These are phyloP conservation scores for Dorcoceras hygrometricum DNA, from an alignment of 257 asterid genomes.

Conservation along the genomic window DNA sequence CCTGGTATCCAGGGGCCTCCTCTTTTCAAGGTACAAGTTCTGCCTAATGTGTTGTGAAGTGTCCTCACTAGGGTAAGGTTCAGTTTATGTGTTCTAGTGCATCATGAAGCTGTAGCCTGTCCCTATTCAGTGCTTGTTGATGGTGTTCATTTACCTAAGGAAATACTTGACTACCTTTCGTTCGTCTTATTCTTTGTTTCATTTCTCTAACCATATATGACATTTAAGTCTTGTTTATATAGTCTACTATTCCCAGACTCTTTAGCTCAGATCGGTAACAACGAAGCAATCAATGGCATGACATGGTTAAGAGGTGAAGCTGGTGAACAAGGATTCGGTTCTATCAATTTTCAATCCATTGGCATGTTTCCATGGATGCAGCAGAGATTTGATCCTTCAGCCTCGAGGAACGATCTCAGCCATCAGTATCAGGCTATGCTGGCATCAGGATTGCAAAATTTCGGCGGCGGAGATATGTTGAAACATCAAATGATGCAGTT, in stretches of 20 bases:
- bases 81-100: background rate
- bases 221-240: background rate
- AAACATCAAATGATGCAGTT: constrained; percentile 70
- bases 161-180: no score
- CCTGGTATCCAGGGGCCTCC: constrained; percentile 93
- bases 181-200: background rate
- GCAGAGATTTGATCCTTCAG: constrained; percentile 71
- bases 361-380: constrained; percentile 88
- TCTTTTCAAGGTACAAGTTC: constrained; percentile 74
- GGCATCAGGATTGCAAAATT: constrained; percentile 64
- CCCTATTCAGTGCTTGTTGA: background rate
- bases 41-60: constrained; percentile 14
- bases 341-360: constrained; percentile 59
- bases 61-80: background rate
- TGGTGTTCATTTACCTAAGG: background rate
- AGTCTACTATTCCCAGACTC: constrained; percentile 8
- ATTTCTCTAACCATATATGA: constrained; percentile 3
- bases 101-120: background rate
- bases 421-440: constrained; percentile 87
- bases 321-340: constrained; percentile 68
- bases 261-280: constrained; percentile 52
- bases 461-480: constrained; percentile 53
- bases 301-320: constrained; percentile 79
- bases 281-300: constrained; percentile 71
- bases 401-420: constrained; percentile 58